Conservation (phyloP, 2,329 filamentous ascomycete genomes). For the Aspergillus carbonarius region DNA sequence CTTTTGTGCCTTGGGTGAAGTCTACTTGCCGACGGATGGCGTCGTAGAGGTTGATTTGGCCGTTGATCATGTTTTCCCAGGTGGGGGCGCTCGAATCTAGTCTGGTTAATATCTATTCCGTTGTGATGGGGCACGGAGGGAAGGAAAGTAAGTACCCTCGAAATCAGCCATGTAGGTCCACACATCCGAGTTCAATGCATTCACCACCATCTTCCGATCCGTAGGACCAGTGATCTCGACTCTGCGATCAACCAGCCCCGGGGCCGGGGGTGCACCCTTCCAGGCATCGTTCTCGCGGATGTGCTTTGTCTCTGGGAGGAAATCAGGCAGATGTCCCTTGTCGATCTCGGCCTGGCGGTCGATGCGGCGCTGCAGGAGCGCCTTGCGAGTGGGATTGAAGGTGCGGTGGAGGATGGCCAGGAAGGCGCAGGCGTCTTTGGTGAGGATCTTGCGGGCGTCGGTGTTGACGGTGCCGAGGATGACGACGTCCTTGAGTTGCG, state of each 20-base stretch:
- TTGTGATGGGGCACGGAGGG: not conserved
- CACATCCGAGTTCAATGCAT: slow-evolving; percentile 91
- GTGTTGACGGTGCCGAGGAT: slow-evolving; percentile 78
- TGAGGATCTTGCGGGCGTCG: slow-evolving; percentile 84
- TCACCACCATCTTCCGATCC: slow-evolving; percentile 98
- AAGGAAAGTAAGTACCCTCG: slow-evolving; percentile 64
- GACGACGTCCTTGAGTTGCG: slow-evolving; percentile 82
- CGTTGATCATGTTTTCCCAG: slow-evolving; percentile 99
- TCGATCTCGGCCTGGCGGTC: slow-evolving; percentile 90
- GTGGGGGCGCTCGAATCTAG: slow-evolving; percentile 91
- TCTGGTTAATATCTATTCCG: slow-evolving; percentile 2
- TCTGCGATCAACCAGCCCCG: slow-evolving; percentile 86
- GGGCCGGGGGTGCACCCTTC: slow-evolving; percentile 88
- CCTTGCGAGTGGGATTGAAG: slow-evolving; percentile 87
- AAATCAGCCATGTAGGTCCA: slow-evolving; percentile 99
- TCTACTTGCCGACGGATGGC: slow-evolving; percentile 91
- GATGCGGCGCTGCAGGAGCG: slow-evolving; percentile 80
- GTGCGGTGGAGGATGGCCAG: slow-evolving; percentile 91
- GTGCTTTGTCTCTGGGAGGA: slow-evolving; percentile 91
- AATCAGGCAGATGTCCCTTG: slow-evolving; percentile 83
- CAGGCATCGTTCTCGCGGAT: slow-evolving; percentile 92
- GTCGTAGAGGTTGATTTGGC: slow-evolving; percentile 96
- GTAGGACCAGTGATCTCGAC: slow-evolving; percentile 98
- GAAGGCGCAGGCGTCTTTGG: slow-evolving; percentile 85
- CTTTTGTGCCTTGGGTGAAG: slow-evolving; percentile 92